phyloP scores from a whole-genome alignment of 2,329 filamentous ascomycete genomes.

The Aspergillus terreus region DNA sequence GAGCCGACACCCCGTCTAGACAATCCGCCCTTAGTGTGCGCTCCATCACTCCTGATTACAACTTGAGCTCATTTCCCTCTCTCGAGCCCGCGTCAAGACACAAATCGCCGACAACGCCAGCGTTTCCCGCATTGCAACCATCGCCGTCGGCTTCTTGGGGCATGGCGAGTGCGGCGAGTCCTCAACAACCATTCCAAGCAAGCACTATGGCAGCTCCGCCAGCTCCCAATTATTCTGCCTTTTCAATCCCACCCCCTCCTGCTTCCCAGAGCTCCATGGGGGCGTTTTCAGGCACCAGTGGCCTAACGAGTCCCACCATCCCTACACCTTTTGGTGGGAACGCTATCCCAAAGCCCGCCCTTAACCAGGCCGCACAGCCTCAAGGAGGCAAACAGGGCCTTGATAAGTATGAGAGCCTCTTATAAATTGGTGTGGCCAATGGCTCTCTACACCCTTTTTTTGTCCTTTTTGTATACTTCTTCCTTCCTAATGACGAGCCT shows the following conservation, averaged over 20 bases:
- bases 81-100: conserved; percentile 39
- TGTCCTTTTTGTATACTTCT: conserved; percentile 4
- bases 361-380: conserved; percentile 20
- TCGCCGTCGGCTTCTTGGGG: conserved; percentile 23
- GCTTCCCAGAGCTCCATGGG: conserved; percentile 18
- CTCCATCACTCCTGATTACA: conserved; percentile 52
- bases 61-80: conserved; percentile 46
- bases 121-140: conserved; percentile 28
- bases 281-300: conserved; percentile 14
- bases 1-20: conserved; percentile 14
- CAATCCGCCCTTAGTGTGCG: conserved; percentile 32
- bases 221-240: conserved; percentile 31
- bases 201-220: conserved; percentile 13
- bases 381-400: conserved; percentile 40
- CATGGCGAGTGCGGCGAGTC: conserved; percentile 10
- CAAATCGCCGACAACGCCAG: conserved; percentile 22
- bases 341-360: conserved; percentile 19
- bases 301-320: conserved; percentile 16
- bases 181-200: conserved; percentile 13
- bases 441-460: conserved; percentile 1
- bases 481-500: conserved; percentile 5
- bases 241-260: conserved; percentile 42
- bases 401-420: conserved; percentile 55
- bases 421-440: conserved; percentile 33
- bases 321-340: conserved; percentile 14